Conservation (phyloP, 1,139 yeast genomes). For the Taiozyma onychis region DNA sequence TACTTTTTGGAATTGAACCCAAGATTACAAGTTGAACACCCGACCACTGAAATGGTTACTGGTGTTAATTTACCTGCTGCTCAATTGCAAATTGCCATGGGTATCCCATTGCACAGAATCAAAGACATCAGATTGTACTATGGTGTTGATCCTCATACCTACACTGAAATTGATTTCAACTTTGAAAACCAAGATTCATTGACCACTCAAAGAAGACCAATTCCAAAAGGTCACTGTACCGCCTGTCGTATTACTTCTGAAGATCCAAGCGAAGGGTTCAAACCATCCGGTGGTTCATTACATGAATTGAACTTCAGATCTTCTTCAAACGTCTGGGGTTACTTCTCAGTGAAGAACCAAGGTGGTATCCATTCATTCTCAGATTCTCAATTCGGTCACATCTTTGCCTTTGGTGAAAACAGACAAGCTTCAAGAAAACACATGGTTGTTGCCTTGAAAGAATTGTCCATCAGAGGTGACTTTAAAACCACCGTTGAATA, state of each 20-base stretch:
- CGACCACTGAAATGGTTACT: constrained; percentile 98
- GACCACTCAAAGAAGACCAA: constrained; percentile 82
- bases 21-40: constrained; percentile 98
- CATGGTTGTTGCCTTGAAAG: constrained; percentile 97
- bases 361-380: constrained; percentile 97
- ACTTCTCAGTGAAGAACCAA: constrained; percentile 93
- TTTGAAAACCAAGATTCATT: constrained; percentile 69
- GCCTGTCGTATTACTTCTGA: constrained; percentile 99
- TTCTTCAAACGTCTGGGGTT: constrained; percentile 98
- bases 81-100: constrained; percentile 98
- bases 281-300: constrained; percentile 95
- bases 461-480: constrained; percentile 94
- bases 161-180: constrained; percentile 87
- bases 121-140: constrained; percentile 87
- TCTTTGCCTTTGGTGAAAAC: constrained; percentile 97
- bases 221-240: constrained; percentile 96
- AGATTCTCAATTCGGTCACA: constrained; percentile 98
- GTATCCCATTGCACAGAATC: constrained; percentile 93
- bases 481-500: constrained; percentile 97
- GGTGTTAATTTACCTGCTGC: constrained; percentile 98
- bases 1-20: constrained; percentile 96
- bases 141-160: constrained; percentile 93
- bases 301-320: constrained; percentile 96
- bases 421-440: constrained; percentile 97
- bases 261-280: constrained; percentile 98